Base-by-base conservation (phyloP, 2,329 filamentous ascomycete species). In the Colletotrichum zoysiae region DNA sequence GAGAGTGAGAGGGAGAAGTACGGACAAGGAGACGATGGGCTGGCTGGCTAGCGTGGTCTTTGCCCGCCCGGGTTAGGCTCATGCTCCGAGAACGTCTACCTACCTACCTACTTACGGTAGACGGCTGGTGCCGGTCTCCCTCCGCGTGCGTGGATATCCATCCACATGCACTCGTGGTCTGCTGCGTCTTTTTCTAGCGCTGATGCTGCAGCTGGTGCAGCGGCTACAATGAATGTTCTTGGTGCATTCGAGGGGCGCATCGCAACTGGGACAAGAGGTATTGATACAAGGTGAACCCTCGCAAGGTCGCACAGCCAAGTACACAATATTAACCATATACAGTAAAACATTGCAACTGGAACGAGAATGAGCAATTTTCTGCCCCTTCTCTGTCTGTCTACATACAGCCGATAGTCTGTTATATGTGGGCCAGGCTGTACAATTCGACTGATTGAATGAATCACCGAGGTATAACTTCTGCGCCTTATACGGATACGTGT, bases 181-280 rank as follows among this genome's bases (percentile, higher is more conserved):
- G 58, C 58, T 35, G 58, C 58, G 30, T 11, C 11, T 60, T 60
- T 46, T 26, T 18, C 12, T 7, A 44, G 44, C 30, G 8, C 44
- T 38, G 42, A 33, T 48, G 42, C 6, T 60, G 30, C 26, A 16
- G 42, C 8, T 35, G 33, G 38, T 50, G 14, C 59, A 40, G 9
- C 59, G 38, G 33, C 53, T 56, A 14, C 23, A 46, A n/a, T 46
- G 40, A 46, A n/a, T 46, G 40, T 18, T 60, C 46, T 51, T 61
- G 23, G 44, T 35, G 59, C 59, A 62, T n/a, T 30, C 59, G 46
- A 62, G 18, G 33, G 42, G 46, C 46, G 59, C 59, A 62, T 62
- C 30, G 33, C 38, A 38, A 18, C 23, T 48, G 44, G 44, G 12
- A 40, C 2, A 46, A 51, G 59, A n/a, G 30, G 30, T 30, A 30